These are phyloP conservation scores for Entophlyctis luteolus DNA, from an alignment of 192 early-diverging fungal species.

Conservation along the genomic window DNA sequence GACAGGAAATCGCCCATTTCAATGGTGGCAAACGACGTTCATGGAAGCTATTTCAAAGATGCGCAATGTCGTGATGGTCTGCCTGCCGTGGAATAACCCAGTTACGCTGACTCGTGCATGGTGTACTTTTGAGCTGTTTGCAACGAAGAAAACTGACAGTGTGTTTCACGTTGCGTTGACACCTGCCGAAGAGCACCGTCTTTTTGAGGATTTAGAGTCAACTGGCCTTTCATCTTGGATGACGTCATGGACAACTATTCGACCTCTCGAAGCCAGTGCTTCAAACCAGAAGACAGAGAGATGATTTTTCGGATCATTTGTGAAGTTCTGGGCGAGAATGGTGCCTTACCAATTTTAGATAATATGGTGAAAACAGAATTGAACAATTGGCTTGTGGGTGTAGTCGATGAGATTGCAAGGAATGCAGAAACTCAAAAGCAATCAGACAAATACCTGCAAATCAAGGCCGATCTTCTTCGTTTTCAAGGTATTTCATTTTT, in stretches of 20 bases:
- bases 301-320: neutral
- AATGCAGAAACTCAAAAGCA: no score
- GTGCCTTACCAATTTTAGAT: no score
- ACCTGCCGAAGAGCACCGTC: neutral
- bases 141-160: neutral
- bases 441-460: no score
- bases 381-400: no score
- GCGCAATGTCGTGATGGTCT: constrained; percentile 31
- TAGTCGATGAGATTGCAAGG: no score
- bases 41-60: constrained; percentile 21
- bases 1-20: constrained; percentile 4
- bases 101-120: constrained; percentile 26
- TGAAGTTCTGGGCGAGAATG: neutral
- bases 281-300: neutral
- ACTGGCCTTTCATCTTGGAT: neutral
- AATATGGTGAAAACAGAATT: no score
- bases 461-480: no score
- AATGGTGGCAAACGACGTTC: constrained; percentile 25
- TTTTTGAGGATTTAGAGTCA: neutral
- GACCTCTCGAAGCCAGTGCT: no score
- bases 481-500: no score
- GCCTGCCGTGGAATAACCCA: constrained; percentile 32
- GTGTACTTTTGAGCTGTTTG: constrained; percentile 36
- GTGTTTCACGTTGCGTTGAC: constrained; percentile 1
- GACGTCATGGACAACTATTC: neutral